Evolutionary conservation across 2,329 filamentous ascomycete species (phyloP), one percentile per base, ranked within the genome.

Genomic region (Cadophora gregata): DNA sequence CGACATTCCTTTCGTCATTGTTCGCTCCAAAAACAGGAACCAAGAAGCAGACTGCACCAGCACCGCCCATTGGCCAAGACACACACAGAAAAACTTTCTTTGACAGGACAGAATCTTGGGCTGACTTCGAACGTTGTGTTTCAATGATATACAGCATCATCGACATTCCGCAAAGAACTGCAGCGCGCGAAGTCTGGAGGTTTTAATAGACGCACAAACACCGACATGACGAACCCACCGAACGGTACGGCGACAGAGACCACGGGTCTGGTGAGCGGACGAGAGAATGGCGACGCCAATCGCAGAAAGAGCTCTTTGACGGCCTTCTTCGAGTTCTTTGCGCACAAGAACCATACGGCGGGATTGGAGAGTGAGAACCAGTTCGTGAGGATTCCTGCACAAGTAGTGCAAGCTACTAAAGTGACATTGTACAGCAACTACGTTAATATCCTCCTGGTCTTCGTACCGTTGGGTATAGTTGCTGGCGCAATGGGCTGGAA

Each of bases 391-490:
- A 69, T 70, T 70, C 70, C 74, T 55, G 75, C 74, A 62, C 64
- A 64, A 33, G 63, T 63, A 10, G 62, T 75, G 38, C 74, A 73
- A 56, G 68, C 73, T 64, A 75, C 74, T 64, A 76, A 77, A 70
- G 67, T 76, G n/a, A 76, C 75, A n/a, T 67, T 77, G 67, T 70
- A 74, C 60, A 77, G 75, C 73, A 77, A 75, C 71, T 77, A 77
- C 78, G 88, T 97, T 80, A 97, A 97, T 77, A 75, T 97, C 45
- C 82, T 97, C 31, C 82, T 97, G 50, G 67, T 97, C 36, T 88
- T 90, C 50, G 93, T 92, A 1, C 93, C 94, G 0, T 85, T 89
- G 56, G 93, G 93, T 69, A 93, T 97, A 78, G 86, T 88, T 82
- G 80, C 85, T 67, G 85, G 85, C 70, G 79, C 79, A 6, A 71